Evolutionary conservation across 1,284 basidiomycete genomes (phyloP).

Genomic region (Cryptococcus neoformans): DNA sequence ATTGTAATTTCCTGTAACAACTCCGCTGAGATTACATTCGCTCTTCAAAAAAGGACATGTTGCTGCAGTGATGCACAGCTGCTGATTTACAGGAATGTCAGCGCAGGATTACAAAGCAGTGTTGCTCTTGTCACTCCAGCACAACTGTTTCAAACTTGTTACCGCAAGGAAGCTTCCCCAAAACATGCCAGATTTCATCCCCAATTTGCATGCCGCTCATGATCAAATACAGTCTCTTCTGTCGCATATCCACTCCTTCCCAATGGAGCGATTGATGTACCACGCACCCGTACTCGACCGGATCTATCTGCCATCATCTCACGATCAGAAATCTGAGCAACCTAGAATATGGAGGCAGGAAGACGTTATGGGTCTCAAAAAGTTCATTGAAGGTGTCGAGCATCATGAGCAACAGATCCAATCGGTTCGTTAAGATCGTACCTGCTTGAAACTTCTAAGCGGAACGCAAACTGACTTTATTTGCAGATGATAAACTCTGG

Average conservation of each 20-base stretch:
- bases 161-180: no score
- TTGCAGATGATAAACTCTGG: constrained; percentile 4
- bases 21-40: no score
- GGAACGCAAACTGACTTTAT: background rate
- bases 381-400: constrained; percentile 23
- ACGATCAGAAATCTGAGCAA: background rate
- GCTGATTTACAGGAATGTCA: no score
- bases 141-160: no score
- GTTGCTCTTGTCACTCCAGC: no score
- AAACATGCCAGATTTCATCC: constrained; percentile 10
- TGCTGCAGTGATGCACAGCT: no score
- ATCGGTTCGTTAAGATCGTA: background rate
- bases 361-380: constrained; percentile 24
- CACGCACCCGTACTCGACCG: constrained; percentile 17
- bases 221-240: constrained; percentile 2
- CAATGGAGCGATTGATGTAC: constrained; percentile 9
- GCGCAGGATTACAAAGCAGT: no score
- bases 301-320: constrained; percentile 3
- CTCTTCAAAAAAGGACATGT: no score
- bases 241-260: constrained; percentile 8
- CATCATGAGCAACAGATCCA: constrained; percentile 15
- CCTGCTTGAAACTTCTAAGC: no score
- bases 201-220: constrained; percentile 6
- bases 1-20: no score
- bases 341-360: constrained; percentile 20